These are phyloP conservation scores for Teunomyces tritomae DNA, from an alignment of 805 yeast genomes.

Conservation along the genomic window DNA sequence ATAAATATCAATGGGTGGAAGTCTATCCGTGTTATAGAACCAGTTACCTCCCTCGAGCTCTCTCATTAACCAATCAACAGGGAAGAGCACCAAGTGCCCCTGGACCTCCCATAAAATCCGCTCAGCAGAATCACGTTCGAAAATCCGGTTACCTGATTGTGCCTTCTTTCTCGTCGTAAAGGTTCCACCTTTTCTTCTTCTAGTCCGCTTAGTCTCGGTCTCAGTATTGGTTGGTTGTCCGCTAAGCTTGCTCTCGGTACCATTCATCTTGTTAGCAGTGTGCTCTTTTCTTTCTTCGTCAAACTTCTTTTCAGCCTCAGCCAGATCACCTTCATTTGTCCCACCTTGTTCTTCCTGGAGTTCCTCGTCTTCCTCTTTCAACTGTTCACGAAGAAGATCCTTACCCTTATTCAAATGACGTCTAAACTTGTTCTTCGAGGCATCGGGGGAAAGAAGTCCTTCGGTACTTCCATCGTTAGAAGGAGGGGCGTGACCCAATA, in stretches of 20 bases:
- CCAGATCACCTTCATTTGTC: not conserved
- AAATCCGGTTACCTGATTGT: conserved; percentile 47
- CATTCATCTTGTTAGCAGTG: not conserved
- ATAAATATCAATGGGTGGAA: conserved; percentile 93
- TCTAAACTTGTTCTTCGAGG: conserved; percentile 6
- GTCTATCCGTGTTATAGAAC: conserved; percentile 90
- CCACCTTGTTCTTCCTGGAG: not conserved
- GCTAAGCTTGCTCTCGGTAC: not conserved
- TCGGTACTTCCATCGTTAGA: conserved; percentile 5
- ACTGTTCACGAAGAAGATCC: not conserved
- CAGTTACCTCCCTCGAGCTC: conserved; percentile 92
- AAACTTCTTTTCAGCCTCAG: not conserved
- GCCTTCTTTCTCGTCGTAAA: conserved; percentile 35
- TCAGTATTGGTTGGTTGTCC: conserved; percentile 1
- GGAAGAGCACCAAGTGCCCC: conserved; percentile 90
- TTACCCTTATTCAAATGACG: conserved; percentile 6
- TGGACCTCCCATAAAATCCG: conserved; percentile 66
- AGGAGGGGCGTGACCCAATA: conserved; percentile 36
- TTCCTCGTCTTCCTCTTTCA: conserved; percentile 6
- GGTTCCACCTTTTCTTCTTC: conserved; percentile 36
- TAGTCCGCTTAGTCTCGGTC: conserved; percentile 8
- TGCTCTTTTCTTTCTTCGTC: not conserved
- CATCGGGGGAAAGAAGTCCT: not conserved
- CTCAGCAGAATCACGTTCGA: conserved; percentile 75
- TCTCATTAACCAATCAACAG: conserved; percentile 82